Evolutionary conservation across 768 basidiomycete genomes (phyloP).

Genomic region (Lactifluus piperatus): DNA sequence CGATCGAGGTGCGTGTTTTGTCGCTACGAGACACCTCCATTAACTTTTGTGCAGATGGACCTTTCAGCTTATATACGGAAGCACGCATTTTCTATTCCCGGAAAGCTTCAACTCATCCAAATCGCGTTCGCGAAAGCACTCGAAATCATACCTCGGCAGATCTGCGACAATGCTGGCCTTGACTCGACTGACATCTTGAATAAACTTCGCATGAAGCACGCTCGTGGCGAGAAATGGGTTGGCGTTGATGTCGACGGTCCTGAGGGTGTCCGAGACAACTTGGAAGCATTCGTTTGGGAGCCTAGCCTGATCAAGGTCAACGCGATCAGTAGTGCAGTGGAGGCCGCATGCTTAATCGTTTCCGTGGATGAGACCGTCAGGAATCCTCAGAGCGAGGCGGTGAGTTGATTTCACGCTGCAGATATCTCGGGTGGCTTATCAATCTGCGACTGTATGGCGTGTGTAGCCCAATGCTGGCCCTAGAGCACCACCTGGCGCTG

Average conservation of each 20-base stretch:
- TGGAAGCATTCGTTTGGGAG: conserved; percentile 99
- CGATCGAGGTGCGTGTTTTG: conserved; percentile 63
- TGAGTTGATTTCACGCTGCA: conserved; percentile 32
- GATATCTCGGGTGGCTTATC: conserved; percentile 1
- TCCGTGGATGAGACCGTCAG: conserved; percentile 97
- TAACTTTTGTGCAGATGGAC: conserved; percentile 64
- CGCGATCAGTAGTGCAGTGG: conserved; percentile 89
- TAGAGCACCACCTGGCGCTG: conserved; percentile 83
- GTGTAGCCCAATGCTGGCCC: conserved; percentile 77
- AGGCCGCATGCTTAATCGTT: conserved; percentile 92
- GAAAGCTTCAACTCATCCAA: conserved; percentile 91
- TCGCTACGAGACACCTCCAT: background rate
- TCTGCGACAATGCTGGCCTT: conserved; percentile 96
- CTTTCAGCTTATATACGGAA: conserved; percentile 90
- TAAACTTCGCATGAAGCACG: conserved; percentile 95
- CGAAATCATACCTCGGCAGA: conserved; percentile 96
- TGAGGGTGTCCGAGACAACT: conserved; percentile 88
- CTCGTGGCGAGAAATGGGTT: conserved; percentile 78
- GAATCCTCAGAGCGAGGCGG: conserved; percentile 90
- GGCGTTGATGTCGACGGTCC: conserved; percentile 91
- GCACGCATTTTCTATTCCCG: conserved; percentile 86
- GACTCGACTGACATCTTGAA: conserved; percentile 97
- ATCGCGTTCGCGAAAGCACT: conserved; percentile 95
- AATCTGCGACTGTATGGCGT: conserved; percentile 21
- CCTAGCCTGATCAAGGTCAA: conserved; percentile 93